Evolutionary conservation across 441 rosid genomes (phyloP), one percentile per base, ranked within the genome.

Genomic region (Breynia disticha): DNA sequence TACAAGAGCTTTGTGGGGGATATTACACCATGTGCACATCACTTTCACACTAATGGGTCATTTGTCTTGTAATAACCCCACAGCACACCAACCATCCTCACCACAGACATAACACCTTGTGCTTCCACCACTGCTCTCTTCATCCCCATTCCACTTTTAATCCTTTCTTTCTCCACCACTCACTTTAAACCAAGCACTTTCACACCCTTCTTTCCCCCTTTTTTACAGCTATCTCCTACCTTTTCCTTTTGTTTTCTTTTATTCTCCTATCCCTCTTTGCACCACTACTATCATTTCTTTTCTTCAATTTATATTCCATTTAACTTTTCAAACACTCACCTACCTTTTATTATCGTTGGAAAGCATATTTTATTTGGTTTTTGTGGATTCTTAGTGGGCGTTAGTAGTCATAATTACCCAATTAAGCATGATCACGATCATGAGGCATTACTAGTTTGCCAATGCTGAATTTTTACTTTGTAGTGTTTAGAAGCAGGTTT

Each of bases 21-120:
- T 39, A 61, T 21, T 50, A 28, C 52, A 46, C 62, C 80, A 76
- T 74, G 80, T 76, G 80, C 55, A 53, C 52, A 37, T 80, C 75
- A 63, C 70, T 72, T 70, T 72, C 78, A 46, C 19, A 35, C 28
- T 55, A 60, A 52, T 54, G 48, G 53, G 57, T 48, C n/a, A 19
- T 50, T 49, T 61, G 53, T 45, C 52, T 20, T 14, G 52, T 28
- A 12, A 21, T 43, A 59, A 62, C 69, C 78, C 72, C 74, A 66
- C 76, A 41, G 63, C 56, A 45, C 46, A 16, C 58, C 55, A 61
- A 39, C 54, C 59, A 57, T 50, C 51, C 19, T 28, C 16, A 19
- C 47, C 47, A 41, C 9, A 1, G 3, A 41, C 44, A 1, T 15
- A 41, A 4, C 44, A 3, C 44, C 3, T 11, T 15, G n/a, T 15